Conservation (phyloP, 306 rosid genomes). For the Inga leiocalycina region DNA sequence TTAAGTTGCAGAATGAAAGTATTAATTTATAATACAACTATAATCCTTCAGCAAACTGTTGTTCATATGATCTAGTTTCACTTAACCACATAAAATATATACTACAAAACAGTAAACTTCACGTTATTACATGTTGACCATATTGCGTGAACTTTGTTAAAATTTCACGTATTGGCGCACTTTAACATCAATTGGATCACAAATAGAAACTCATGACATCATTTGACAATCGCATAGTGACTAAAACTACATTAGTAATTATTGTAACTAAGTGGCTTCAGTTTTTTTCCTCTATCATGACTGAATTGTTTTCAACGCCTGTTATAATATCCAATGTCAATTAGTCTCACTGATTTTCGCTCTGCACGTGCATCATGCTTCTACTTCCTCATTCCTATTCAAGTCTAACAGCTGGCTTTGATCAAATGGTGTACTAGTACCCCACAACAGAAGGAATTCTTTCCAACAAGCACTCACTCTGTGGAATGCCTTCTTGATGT, state of each 20-base stretch:
- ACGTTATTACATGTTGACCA: constrained; percentile 1
- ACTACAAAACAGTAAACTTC: constrained; percentile 13
- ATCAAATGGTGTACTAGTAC: constrained; percentile 3
- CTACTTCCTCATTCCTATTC: background rate
- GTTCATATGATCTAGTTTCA: background rate
- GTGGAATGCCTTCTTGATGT: constrained; percentile 77
- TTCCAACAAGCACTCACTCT: constrained; percentile 54
- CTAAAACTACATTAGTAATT: constrained; percentile 15
- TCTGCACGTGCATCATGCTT: constrained; percentile 6
- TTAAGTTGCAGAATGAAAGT: constrained; percentile 14
- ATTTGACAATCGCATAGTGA: constrained; percentile 23
- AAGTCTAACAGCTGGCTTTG: constrained; percentile 23
- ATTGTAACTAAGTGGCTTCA: constrained; percentile 13
- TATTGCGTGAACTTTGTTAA: constrained; percentile 15
- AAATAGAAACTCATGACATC: constrained; percentile 29
- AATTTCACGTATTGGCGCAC: background rate
- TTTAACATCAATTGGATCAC: constrained; percentile 22
- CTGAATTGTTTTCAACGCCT: background rate
- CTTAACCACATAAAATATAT: background rate
- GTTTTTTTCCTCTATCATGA: background rate
- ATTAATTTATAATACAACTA: constrained; percentile 27
- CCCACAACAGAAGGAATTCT: constrained; percentile 17
- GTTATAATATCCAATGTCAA: background rate
- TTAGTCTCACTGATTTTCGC: constrained; percentile 12
- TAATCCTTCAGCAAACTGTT: constrained; percentile 19